phyloP scores from a whole-genome alignment of 495 filamentous ascomycete genomes.

The Tuber calosporum region DNA sequence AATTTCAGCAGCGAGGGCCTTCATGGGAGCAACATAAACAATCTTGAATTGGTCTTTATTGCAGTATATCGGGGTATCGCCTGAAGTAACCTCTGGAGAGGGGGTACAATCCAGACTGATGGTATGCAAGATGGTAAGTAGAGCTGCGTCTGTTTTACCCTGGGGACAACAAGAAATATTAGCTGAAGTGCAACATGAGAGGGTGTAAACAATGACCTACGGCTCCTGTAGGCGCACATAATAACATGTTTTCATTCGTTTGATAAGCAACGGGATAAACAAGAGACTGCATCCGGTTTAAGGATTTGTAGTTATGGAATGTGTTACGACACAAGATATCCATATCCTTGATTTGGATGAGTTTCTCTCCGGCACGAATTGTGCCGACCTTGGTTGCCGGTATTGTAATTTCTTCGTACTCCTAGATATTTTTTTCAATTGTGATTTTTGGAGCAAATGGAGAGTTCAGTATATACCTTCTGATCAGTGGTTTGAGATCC shows the following conservation, averaged over 20 bases:
- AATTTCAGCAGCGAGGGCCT: conserved; percentile 91
- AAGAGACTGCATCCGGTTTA: conserved; percentile 97
- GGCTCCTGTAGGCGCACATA: conserved; percentile 95
- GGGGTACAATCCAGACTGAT: conserved; percentile 77
- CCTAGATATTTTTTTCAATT: conserved; percentile 30
- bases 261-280: conserved; percentile 93
- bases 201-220: conserved; percentile 42
- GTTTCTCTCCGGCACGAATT: conserved; percentile 59
- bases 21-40: conserved; percentile 97
- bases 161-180: conserved; percentile 17
- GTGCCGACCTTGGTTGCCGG: conserved; percentile 75
- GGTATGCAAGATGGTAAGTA: conserved; percentile 86
- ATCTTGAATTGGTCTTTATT: conserved; percentile 90
- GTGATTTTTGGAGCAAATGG: not conserved
- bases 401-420: conserved; percentile 81
- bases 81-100: conserved; percentile 64
- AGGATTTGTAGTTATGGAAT: conserved; percentile 83
- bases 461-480: conserved; percentile 35
- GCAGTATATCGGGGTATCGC: conserved; percentile 67
- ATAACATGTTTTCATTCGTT: conserved; percentile 96
- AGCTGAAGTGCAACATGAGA: not conserved
- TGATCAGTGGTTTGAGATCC: conserved; percentile 57
- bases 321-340: conserved; percentile 86
- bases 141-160: conserved; percentile 97
- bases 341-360: conserved; percentile 71